Evolutionary conservation across 345 rosid genomes (phyloP).

Genomic region (Populus tremula): DNA sequence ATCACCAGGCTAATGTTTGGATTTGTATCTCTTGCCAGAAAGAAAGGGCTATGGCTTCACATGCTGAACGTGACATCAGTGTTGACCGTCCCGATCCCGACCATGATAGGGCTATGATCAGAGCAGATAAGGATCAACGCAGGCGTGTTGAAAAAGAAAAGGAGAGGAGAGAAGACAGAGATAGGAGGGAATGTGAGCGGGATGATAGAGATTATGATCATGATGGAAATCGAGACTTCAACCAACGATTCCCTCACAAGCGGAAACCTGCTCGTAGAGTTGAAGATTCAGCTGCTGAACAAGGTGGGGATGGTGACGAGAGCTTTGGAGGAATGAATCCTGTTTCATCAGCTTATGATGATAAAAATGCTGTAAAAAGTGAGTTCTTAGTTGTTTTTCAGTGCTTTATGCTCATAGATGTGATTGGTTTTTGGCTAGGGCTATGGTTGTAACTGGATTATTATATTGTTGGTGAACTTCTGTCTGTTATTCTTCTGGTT

Average conservation of each 20-base stretch:
- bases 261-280: constrained; percentile 36
- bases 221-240: constrained; percentile 57
- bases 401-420: constrained; percentile 3
- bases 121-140: constrained; percentile 64
- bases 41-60: constrained; percentile 53
- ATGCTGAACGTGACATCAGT: constrained; percentile 52
- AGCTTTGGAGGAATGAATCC: constrained; percentile 50
- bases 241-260: constrained; percentile 52
- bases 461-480: background rate
- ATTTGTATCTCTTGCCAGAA: constrained; percentile 46
- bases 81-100: constrained; percentile 59
- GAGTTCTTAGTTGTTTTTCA: constrained; percentile 22
- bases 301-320: constrained; percentile 58
- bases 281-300: constrained; percentile 55
- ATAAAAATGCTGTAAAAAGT: constrained; percentile 65
- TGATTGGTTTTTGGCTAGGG: background rate
- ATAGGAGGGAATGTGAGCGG: constrained; percentile 50
- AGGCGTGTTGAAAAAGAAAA: constrained; percentile 65
- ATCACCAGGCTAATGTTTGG: constrained; percentile 29
- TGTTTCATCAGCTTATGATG: constrained; percentile 57
- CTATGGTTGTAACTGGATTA: background rate
- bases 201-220: constrained; percentile 59
- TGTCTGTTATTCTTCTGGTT: background rate
- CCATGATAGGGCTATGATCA: constrained; percentile 48
- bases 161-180: constrained; percentile 72